Conservation (phyloP, 2,329 filamentous ascomycete species). For the Aspergillus sp. region DNA sequence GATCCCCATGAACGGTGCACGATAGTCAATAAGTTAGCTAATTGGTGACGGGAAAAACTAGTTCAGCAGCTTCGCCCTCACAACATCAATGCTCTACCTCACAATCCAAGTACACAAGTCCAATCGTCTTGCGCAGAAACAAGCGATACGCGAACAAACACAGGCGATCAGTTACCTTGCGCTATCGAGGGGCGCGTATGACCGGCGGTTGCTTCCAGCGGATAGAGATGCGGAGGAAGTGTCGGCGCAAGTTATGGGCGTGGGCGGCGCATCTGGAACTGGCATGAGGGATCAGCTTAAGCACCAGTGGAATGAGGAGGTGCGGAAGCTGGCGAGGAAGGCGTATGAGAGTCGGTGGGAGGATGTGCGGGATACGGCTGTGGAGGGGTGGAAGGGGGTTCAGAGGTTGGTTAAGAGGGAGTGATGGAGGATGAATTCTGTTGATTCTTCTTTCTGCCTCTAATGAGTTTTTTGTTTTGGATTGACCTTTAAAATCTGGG, state of each 20-base stretch:
- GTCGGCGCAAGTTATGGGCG: neutral
- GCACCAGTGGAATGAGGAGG: slow-evolving; percentile 76
- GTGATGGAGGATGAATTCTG: slow-evolving; percentile 19
- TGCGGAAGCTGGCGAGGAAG: slow-evolving; percentile 69
- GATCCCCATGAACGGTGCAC: too few species aligned
- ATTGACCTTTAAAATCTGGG: neutral
- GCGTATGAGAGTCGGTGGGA: slow-evolving; percentile 70
- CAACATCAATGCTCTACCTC: slow-evolving; percentile 73
- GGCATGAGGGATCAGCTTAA: slow-evolving; percentile 70
- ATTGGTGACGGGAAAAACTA: slow-evolving; percentile 37
- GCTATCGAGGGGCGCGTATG: slow-evolving; percentile 40
- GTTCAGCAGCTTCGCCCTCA: slow-evolving; percentile 77
- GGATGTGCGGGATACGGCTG: slow-evolving; percentile 53
- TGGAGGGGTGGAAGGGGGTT: slow-evolving; percentile 59
- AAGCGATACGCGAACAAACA: slow-evolving; percentile 50
- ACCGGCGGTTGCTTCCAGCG: slow-evolving; percentile 33
- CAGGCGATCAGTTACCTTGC: slow-evolving; percentile 47
- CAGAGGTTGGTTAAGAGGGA: slow-evolving; percentile 37
- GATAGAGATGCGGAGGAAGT: slow-evolving; percentile 9
- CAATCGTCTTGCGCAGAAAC: slow-evolving; percentile 59
- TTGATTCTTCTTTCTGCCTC: neutral
- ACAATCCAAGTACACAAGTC: slow-evolving; percentile 71
- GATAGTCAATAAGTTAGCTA: too few species aligned
- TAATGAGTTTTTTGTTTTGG: neutral
- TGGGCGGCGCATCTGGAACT: slow-evolving; percentile 40